Evolutionary conservation across 495 filamentous ascomycete species (phyloP), one percentile per base, ranked within the genome.

Genomic region (Talaromyces thailandensis): DNA sequence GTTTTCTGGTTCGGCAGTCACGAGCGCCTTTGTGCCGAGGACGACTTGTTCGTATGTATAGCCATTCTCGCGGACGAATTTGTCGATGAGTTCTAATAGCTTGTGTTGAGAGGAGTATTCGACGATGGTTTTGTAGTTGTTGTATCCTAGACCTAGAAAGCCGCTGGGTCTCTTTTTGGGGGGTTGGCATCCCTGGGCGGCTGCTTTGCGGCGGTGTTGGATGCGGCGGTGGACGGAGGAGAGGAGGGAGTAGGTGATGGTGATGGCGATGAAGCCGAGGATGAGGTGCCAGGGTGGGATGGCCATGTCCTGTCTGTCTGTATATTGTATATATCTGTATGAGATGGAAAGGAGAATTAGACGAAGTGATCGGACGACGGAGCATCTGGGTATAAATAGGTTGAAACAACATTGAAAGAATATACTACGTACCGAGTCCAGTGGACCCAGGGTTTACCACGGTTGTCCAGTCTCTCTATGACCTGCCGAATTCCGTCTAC

Each of bases 1-100:
- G 71, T 95, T 96, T 67, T 93, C 87, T 0, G 90, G 91, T 50
- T 95, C 90, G 53, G 75, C 77, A 1, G 91, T 93, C 21, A 77
- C 69, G 40, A 87, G 65, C 4, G 71, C n/a, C 2, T 50, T 43
- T 2, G 64, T 63, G 4, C 69, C 66, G 1, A 77, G 64, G 1
- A 74, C 60, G 1, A 25, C 61, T 40, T 73, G 70, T 5, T 61
- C 56, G 64, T 73, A 80, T 21, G 76, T 81, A 18, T 63, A 70
- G 18, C 78, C 77, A 56, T 74, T 64, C 7, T 67, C 28, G 3
- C 16, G 25, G 52, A 71, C 80, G 24, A 72, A 71, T 4, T 69
- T 21, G 8, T 58, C 51, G 2, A 81, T 61, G 32, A 68, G 68
- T 14, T 79, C 69, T 58, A 81, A 67, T 9, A 6, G n/a, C 16